Base-by-base conservation (phyloP, 441 rosid genomes). In the Aleurites moluccanus region DNA sequence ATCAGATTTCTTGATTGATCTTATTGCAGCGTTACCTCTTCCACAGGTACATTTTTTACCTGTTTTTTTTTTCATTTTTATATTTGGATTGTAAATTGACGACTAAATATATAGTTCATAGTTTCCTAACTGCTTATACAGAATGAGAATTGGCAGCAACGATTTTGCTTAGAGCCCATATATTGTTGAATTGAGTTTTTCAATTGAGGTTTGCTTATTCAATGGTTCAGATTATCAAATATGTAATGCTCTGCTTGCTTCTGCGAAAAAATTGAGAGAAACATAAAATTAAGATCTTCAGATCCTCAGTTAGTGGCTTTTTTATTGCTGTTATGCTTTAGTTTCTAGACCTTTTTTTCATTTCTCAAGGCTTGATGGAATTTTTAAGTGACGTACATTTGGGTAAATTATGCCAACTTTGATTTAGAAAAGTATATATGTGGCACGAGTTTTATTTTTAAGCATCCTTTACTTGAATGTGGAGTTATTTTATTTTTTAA, bases 1-100 rank as follows among this genome's bases (percentile, higher is more conserved):
- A 85, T 89, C 94, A 23, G 95, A 89, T 81, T 90, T 95, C 84
- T 73, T 85, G 40, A 70, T 91, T 40, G 98, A 93, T 82, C 85
- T 95, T 64, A 73, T 90, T 18, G 92, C 98, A 33, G 86, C 97
- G 13, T 84, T 95, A 66, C 99, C 96, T 75, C 98, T 95, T 84
- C 99, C 95, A 47, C 99, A 93, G 99, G 99, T 86, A 83, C 57
- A 16, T n/a, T 59, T 47, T n/a, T 25, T 40, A 3, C 18, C 27
- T 62, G 25, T 27, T 61, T 75, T 20, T n/a, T n/a, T 65, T 21
- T 28, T 18, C 25, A 50, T 47, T 70, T 49, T 33, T 57, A 10
- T 30, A 27, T 40, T 30, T 35, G 33, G 45, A 25, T 44, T 47
- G 10, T 25, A 13, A 21, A 55, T 20, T 55, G 59, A n/a, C 10